Base-by-base conservation (phyloP, 495 filamentous ascomycete species). In the Trichodelitschia bisporula region DNA sequence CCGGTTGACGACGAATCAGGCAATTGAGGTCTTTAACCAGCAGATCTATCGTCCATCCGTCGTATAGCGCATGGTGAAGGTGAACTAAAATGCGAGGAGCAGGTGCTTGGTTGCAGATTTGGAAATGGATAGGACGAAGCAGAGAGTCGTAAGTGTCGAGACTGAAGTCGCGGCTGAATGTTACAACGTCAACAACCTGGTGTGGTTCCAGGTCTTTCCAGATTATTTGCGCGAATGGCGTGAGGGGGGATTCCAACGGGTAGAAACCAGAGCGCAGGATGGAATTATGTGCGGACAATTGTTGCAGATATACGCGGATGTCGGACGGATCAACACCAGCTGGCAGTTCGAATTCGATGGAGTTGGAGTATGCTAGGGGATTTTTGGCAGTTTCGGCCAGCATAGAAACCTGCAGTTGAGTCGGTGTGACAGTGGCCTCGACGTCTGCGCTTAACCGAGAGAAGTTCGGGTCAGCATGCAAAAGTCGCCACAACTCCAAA, bases 41-140 rank as follows among this genome's bases (percentile, higher is more conserved):
- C 19, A 79, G 47, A 31, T 84, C 77, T 41, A 76, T 58, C 3
- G 73, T 77, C 78, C 78, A 89, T 4, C 76, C 78, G 41, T 89
- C 78, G 39, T 86, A 86, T 0, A 83, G 43, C 0, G 72, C 64
- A 49, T 89, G 78, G 36, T 84, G 72, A 18, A 89, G 59, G 21
- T 59, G 58, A 5, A 54, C 26, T 6, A 50, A 25, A 5, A 72
- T 24, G 1, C 58, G 46, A 2, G 61, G 32, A 3, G 35, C n/a
- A 35, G 1, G 42, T 33, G 3, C 32, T 23, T 15, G 28, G 8
- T 38, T 31, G 4, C 46, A 38, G 1, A 79, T 43, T 28, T 68
- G 58, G 6, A 73, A 47, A 2, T 46, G 54, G 21, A 78, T 50
- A 1, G 75, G 73, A 15, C 51, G 52, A 5, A 72, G 52, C 12